Conservation (phyloP, 768 basidiomycete species). For the Mycena indigotica region DNA sequence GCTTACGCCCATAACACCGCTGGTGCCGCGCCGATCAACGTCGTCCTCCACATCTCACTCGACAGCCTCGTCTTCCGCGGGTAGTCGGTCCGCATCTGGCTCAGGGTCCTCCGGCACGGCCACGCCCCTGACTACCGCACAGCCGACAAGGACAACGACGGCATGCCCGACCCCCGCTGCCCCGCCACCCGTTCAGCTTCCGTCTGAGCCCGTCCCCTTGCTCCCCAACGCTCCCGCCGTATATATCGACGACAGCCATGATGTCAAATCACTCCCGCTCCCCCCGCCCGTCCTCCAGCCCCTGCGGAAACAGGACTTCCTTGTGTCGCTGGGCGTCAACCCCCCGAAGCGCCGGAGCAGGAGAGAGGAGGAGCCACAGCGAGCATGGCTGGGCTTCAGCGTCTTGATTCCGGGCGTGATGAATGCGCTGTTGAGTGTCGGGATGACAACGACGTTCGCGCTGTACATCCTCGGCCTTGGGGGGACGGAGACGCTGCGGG, state of each 20-base stretch:
- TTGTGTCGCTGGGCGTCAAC: constrained; percentile 2
- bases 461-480: constrained; percentile 5
- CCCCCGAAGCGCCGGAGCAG: background rate
- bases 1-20: background rate
- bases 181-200: too few species aligned
- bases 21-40: background rate
- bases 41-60: background rate
- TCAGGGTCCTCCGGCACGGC: background rate
- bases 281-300: constrained; percentile 17
- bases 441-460: constrained; percentile 7
- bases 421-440: constrained; percentile 13
- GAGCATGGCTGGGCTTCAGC: constrained; percentile 12
- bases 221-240: background rate
- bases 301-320: constrained; percentile 18
- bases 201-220: background rate
- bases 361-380: background rate
- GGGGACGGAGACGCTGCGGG: background rate
- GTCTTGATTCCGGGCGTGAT: constrained; percentile 17
- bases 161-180: background rate
- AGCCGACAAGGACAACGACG: background rate
- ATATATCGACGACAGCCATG: background rate
- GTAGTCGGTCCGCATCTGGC: too few species aligned
- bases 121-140: background rate
- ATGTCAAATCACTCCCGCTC: constrained; percentile 11
- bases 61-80: background rate